Conservation (phyloP, 352 stramenopile genomes). For the Blastocystis hominis region DNA sequence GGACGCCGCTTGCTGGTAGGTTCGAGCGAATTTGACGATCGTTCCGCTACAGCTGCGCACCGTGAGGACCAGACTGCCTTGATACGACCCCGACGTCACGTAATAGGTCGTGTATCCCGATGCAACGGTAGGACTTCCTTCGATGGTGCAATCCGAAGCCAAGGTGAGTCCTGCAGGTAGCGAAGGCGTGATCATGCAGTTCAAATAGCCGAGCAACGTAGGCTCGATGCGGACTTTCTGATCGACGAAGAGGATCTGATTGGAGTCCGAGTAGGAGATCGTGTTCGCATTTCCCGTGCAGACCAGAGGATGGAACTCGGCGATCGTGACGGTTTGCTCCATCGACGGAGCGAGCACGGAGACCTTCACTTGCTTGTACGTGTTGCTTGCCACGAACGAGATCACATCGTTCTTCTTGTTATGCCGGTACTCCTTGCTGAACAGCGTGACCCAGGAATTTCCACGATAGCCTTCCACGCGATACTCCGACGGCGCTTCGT, state of each 20-base stretch:
- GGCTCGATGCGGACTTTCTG: neutral
- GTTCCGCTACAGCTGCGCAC: neutral
- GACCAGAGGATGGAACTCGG: neutral
- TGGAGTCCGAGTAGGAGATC: neutral
- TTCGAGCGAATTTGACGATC: neutral
- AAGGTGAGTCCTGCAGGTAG: slow-evolving; percentile 8
- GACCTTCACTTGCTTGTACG: neutral
- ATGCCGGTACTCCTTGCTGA: neutral
- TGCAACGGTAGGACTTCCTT: neutral
- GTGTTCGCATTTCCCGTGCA: neutral
- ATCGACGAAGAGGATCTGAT: neutral
- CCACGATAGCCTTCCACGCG: neutral
- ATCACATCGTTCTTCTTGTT: neutral
- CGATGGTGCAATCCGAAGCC: neutral
- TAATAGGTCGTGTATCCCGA: neutral
- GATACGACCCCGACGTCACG: neutral
- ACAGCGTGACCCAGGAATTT: neutral
- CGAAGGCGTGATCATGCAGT: neutral
- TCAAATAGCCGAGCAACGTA: neutral
- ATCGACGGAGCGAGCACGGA: neutral
- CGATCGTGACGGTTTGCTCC: neutral
- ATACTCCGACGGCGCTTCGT: neutral
- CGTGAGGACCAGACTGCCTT: neutral
- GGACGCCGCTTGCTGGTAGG: neutral
- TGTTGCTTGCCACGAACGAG: neutral